phyloP scores from a whole-genome alignment of 495 filamentous ascomycete species.

The Staphylotrichum tortipilum region DNA sequence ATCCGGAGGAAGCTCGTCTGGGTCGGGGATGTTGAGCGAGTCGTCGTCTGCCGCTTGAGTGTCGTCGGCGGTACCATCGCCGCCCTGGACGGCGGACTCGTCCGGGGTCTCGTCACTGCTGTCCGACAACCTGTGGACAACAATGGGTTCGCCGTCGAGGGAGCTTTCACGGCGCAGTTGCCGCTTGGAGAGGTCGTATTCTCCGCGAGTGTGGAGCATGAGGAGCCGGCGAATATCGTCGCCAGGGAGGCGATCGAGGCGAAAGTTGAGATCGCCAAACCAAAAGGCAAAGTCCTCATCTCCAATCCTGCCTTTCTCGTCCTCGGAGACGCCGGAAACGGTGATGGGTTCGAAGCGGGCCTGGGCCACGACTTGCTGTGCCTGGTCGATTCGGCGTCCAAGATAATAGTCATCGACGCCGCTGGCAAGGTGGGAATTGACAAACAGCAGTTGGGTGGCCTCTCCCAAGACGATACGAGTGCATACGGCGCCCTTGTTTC shows the following conservation, averaged over 20 bases:
- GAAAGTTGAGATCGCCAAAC: slow-evolving; percentile 96
- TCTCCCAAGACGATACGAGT: slow-evolving; percentile 82
- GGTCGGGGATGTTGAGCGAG: slow-evolving; percentile 38
- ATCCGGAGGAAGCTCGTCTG: slow-evolving; percentile 47
- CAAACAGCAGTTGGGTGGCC: slow-evolving; percentile 76
- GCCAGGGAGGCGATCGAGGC: slow-evolving; percentile 78
- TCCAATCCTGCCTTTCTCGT: slow-evolving; percentile 60
- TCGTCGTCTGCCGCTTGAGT: slow-evolving; percentile 29
- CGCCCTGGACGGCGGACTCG: too few relatives aligned
- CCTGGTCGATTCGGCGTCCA: slow-evolving; percentile 87
- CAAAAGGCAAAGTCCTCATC: slow-evolving; percentile 91
- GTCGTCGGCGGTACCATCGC: too few relatives aligned
- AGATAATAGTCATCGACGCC: slow-evolving; percentile 67
- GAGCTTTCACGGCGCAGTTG: slow-evolving; percentile 23
- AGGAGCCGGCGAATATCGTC: slow-evolving; percentile 84
- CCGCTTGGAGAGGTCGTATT: slow-evolving; percentile 52
- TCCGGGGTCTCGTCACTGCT: slow-evolving; percentile 33
- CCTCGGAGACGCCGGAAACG: slow-evolving; percentile 46
- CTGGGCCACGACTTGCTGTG: slow-evolving; percentile 61
- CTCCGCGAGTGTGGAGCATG: slow-evolving; percentile 68
- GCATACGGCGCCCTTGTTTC: slow-evolving; percentile 87
- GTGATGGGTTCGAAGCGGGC: slow-evolving; percentile 66
- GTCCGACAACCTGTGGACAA: slow-evolving; percentile 27
- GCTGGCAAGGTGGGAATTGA: slow-evolving; percentile 85
- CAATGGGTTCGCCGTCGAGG: slow-evolving; percentile 36